Percentiles rank a stretch among this genome's conserved stretches.
Conservation (phyloP, 1,284 basidiomycete genomes). For the Ustilago bromivora region DNA sequence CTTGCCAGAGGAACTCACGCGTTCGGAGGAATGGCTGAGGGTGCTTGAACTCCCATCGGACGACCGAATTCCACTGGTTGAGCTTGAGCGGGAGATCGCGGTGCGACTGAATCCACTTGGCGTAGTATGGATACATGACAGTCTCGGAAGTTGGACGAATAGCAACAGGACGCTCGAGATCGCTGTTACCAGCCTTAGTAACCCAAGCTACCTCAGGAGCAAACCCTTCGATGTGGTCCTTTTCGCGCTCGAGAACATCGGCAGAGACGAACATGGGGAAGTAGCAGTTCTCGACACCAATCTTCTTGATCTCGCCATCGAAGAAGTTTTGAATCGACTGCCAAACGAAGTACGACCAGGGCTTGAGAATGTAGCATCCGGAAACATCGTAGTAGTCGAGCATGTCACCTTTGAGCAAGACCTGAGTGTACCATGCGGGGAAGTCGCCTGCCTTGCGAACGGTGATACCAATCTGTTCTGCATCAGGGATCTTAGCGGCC, state of each 20-base stretch:
- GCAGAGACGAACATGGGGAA: constrained; percentile 99
- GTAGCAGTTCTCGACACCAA: constrained; percentile 96
- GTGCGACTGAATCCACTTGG: constrained; percentile 98
- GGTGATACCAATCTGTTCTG: constrained; percentile 68
- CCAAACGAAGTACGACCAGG: constrained; percentile 98
- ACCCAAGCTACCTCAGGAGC: constrained; percentile 99
- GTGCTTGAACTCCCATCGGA: constrained; percentile 99
- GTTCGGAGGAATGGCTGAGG: constrained; percentile 98
- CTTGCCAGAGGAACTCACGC: constrained; percentile 99
- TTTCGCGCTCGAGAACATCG: constrained; percentile 93
- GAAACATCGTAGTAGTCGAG: constrained; percentile 98
- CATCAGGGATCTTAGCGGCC: constrained; percentile 65
- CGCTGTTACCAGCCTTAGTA: constrained; percentile 90
- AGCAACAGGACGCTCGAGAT: constrained; percentile 95
- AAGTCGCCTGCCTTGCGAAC: constrained; percentile 68
- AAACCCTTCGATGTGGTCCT: constrained; percentile 99
- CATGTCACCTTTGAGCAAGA: constrained; percentile 98
- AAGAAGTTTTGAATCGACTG: constrained; percentile 82
- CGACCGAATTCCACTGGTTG: constrained; percentile 99
- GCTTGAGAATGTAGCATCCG: constrained; percentile 98
- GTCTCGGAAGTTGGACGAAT: constrained; percentile 98
- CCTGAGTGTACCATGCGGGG: constrained; percentile 74
- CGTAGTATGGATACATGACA: constrained; percentile 96
- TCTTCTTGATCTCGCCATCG: constrained; percentile 81
- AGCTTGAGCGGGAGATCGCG: constrained; percentile 96